These are phyloP conservation scores for Barbatosphaeria neglecta DNA, from an alignment of 495 filamentous ascomycete species.

Conservation along the genomic window DNA sequence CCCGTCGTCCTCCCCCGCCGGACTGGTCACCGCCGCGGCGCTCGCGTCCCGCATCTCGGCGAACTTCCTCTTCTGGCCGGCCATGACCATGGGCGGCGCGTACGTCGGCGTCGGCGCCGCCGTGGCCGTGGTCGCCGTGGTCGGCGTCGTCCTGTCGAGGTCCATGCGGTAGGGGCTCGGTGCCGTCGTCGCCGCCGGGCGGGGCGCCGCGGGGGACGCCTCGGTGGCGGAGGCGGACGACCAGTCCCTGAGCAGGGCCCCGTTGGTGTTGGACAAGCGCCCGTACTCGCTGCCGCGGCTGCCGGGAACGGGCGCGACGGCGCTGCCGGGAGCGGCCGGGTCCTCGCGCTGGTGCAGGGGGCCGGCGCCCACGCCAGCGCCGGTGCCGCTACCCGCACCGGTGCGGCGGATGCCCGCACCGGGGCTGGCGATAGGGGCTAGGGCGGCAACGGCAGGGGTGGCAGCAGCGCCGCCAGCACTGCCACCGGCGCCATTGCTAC, in stretches of 20 bases:
- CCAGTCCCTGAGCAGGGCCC: neutral
- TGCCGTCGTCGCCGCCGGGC: neutral
- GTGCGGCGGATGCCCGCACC: too few relatives aligned
- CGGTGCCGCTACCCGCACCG: too few relatives aligned
- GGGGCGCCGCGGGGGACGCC: neutral
- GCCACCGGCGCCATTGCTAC: conserved; percentile 10
- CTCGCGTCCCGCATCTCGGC: conserved; percentile 12
- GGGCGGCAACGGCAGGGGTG: neutral
- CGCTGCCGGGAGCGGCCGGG: neutral
- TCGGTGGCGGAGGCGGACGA: neutral
- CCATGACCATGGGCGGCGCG: conserved; percentile 22
- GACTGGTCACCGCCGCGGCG: conserved; percentile 3
- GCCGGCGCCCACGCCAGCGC: neutral
- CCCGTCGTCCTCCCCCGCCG: neutral
- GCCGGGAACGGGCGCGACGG: neutral
- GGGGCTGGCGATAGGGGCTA: too few relatives aligned
- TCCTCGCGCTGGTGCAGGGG: too few relatives aligned
- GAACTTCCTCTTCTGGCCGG: conserved; percentile 38
- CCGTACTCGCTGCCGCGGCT: neutral
- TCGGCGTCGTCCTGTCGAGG: neutral
- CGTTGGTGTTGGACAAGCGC: neutral
- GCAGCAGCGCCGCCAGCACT: neutral
- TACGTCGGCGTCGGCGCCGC: conserved; percentile 3
- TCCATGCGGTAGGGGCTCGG: neutral
- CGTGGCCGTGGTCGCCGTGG: neutral